phyloP scores from a whole-genome alignment of 129 eudicot genomes.

The Centella asiatica region DNA sequence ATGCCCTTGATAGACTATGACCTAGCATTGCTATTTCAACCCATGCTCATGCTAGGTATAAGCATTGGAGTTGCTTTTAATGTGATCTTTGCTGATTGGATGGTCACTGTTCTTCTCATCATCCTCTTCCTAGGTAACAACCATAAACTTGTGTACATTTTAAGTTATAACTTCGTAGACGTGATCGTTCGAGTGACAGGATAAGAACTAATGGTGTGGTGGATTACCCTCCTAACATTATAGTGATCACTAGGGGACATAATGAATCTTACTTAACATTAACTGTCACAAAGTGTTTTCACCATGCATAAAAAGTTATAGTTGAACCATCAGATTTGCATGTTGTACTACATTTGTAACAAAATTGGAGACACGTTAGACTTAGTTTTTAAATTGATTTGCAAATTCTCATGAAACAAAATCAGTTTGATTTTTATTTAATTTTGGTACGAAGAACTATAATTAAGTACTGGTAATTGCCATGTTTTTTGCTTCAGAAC shows the following conservation, averaged over 20 bases:
- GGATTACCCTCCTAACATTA: too few relatives aligned
- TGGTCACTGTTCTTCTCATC: slow-evolving; percentile 20
- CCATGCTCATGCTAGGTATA: slow-evolving; percentile 19
- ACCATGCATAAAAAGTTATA: too few relatives aligned
- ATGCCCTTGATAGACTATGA: slow-evolving; percentile 25
- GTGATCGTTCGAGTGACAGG: background rate
- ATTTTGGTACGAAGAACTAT: too few relatives aligned
- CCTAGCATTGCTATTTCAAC: slow-evolving; percentile 19
- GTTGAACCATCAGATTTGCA: too few relatives aligned
- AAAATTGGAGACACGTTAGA: too few relatives aligned
- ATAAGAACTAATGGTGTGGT: background rate
- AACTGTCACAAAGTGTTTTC: background rate
- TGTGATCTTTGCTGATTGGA: slow-evolving; percentile 4
- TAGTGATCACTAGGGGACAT: background rate
- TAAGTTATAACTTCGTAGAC: background rate
- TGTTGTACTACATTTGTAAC: too few relatives aligned
- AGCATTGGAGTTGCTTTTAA: slow-evolving; percentile 18
- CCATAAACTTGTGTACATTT: background rate
- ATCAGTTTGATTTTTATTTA: too few relatives aligned
- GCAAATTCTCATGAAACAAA: too few relatives aligned
- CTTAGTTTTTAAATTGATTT: too few relatives aligned
- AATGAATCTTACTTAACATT: background rate
- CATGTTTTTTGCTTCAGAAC: too few relatives aligned
- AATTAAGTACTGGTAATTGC: too few relatives aligned
- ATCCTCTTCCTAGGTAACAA: slow-evolving; percentile 9